These are phyloP conservation scores for Adansonia madagascariensis DNA, from an alignment of 441 rosid genomes.

Conservation along the genomic window DNA sequence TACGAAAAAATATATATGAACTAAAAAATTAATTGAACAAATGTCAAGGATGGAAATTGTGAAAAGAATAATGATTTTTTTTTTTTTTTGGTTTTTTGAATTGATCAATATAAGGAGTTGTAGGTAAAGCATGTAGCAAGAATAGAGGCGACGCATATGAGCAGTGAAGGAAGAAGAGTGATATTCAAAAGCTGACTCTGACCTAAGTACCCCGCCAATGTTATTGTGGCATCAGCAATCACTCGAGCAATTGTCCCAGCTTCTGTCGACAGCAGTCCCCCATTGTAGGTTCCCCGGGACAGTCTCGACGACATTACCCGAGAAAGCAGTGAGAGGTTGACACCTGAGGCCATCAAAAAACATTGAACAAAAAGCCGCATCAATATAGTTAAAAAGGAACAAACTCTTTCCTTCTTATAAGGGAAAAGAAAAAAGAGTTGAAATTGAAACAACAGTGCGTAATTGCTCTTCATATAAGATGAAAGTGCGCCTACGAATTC, in stretches of 20 bases:
- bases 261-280: constrained; percentile 92
- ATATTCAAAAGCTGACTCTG: constrained; percentile 66
- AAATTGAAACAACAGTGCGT: not conserved
- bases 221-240: constrained; percentile 88
- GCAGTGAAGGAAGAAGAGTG: constrained; percentile 83
- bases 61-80: constrained; percentile 16
- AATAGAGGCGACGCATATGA: constrained; percentile 73
- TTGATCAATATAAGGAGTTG: constrained; percentile 78
- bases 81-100: not conserved
- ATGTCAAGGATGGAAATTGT: not conserved
- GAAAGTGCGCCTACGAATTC: not conserved
- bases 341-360: constrained; percentile 53
- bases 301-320: constrained; percentile 97
- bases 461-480: not conserved
- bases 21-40: constrained; percentile 14
- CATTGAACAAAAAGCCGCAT: not conserved
- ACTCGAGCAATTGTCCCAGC: constrained; percentile 97
- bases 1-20: not conserved
- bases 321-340: constrained; percentile 86
- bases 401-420: not conserved
- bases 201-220: constrained; percentile 86
- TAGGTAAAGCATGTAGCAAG: constrained; percentile 85
- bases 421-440: not conserved
- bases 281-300: constrained; percentile 94
- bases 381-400: not conserved